Base-by-base conservation (phyloP, 352 stramenopile species). In the Elongisporangium senticosum region DNA sequence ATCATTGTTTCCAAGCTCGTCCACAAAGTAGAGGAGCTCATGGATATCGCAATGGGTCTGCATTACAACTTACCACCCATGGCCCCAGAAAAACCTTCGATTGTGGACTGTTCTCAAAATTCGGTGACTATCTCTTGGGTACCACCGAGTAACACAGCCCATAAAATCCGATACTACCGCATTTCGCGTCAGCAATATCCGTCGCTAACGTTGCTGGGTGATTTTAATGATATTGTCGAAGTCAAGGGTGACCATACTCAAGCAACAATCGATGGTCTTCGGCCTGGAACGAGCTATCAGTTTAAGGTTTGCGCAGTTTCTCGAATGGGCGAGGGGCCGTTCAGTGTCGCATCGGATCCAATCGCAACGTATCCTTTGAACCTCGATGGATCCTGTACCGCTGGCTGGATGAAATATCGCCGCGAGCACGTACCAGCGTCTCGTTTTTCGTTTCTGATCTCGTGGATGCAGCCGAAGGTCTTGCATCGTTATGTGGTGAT, bases 1-100 rank as follows among this genome's bases (percentile, higher is more conserved):
- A 80, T 93, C 6, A 94, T 94, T 55, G 86, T 96, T 5, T 93
- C 83, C 0, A 94, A 93, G 59, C 69, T 94, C 1, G 86, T 96
- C 0, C 84, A 96, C 58, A 94, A 94, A 53, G 83, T 94, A 7
- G 83, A 93, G 64, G 86, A 96, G 56, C 74, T 96, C 40, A 93
- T 96, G 84, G 86, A 96, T 55, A 94, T 96, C 40, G 86, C 86
- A 0, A 84, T 90, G 63, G 86, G 84, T 0, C 47, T 96, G 7
- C 77, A 96, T 57, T 78, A 94, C 62, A 94, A 90, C 47, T 57
- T 96, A 14, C 86, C 86, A 7, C 86, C 86, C 3, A 89, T 93
- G 69, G 81, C 86, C 7, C 86, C 84, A 3, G 64, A 71, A 1
- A 83, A 86, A 28, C 83, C 83, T 14, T 53, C 62, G 14, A 59